These are phyloP conservation scores for Geoglossum cookeanum DNA, from an alignment of 2,329 filamentous ascomycete genomes.

Conservation along the genomic window DNA sequence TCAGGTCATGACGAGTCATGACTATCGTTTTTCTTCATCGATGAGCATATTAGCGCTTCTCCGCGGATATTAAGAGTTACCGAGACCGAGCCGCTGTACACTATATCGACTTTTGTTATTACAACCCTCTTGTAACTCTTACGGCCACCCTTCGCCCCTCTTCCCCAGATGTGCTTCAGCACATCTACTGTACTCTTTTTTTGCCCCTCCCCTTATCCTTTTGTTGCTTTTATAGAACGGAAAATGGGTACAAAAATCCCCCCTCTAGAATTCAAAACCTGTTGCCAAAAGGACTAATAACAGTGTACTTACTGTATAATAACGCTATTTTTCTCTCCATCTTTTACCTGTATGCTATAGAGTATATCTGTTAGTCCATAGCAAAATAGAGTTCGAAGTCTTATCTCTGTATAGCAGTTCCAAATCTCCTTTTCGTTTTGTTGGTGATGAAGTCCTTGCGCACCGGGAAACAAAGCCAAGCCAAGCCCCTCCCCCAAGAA, in stretches of 20 bases:
- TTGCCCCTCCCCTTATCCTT: neutral
- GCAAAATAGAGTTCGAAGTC: neutral
- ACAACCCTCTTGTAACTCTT: neutral
- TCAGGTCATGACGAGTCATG: neutral
- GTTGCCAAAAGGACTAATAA: no score
- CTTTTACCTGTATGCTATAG: no score
- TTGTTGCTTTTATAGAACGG: neutral
- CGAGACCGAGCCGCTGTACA: constrained; percentile 3
- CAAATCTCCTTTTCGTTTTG: neutral
- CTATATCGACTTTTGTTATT: neutral
- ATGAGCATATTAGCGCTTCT: neutral
- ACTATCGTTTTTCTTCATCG: neutral
- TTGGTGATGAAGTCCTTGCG: neutral
- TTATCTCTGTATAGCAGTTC: neutral
- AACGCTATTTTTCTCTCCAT: no score
- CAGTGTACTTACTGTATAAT: no score
- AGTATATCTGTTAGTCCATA: no score
- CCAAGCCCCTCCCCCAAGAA: no score
- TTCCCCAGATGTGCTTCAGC: constrained; percentile 35
- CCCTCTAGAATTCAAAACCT: neutral
- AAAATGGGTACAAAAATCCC: neutral
- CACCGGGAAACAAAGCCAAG: no score
- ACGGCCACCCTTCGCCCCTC: neutral
- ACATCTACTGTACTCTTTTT: constrained; percentile 28
- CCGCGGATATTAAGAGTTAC: constrained; percentile 5